phyloP scores from a whole-genome alignment of 2,329 filamentous ascomycete species.

The Ceratocystiopsis sp. region DNA sequence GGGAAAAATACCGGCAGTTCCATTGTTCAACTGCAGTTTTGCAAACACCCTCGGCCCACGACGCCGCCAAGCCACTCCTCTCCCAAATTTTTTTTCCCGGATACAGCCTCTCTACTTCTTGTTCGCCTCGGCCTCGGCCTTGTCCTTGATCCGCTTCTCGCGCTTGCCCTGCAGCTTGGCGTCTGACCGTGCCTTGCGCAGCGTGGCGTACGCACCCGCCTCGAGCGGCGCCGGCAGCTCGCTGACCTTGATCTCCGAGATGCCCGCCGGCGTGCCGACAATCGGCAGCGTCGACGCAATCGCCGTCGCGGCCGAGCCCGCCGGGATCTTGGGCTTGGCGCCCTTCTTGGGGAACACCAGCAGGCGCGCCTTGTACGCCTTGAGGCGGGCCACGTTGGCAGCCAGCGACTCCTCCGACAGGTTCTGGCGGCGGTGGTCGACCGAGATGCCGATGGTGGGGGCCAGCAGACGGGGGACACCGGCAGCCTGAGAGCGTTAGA shows the following conservation, averaged over 20 bases:
- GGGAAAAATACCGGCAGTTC: constrained; percentile 1
- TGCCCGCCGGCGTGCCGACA: constrained; percentile 43
- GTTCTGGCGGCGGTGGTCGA: constrained; percentile 95
- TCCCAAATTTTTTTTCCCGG: background rate
- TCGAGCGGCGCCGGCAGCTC: constrained; percentile 65
- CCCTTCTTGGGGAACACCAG: constrained; percentile 95
- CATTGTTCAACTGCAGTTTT: background rate
- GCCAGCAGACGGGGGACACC: constrained; percentile 89
- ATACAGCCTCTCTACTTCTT: constrained; percentile 52
- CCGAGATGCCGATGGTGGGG: constrained; percentile 88
- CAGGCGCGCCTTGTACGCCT: constrained; percentile 90
- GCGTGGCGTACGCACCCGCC: constrained; percentile 61
- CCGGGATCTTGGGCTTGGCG: constrained; percentile 81
- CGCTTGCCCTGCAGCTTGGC: constrained; percentile 65
- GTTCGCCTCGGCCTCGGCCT: constrained; percentile 64
- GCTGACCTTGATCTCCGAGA: constrained; percentile 67
- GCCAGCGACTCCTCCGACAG: constrained; percentile 88
- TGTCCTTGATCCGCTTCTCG: constrained; percentile 87
- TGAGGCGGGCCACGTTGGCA: constrained; percentile 91
- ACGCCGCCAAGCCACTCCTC: no score
- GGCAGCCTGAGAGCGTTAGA: constrained; percentile 54
- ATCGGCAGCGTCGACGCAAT: constrained; percentile 53
- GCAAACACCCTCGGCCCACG: background rate
- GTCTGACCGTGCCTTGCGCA: constrained; percentile 73
- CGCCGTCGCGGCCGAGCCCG: constrained; percentile 52